phyloP scores from a whole-genome alignment of 23 red algal species.

The Chondrus crispus region DNA sequence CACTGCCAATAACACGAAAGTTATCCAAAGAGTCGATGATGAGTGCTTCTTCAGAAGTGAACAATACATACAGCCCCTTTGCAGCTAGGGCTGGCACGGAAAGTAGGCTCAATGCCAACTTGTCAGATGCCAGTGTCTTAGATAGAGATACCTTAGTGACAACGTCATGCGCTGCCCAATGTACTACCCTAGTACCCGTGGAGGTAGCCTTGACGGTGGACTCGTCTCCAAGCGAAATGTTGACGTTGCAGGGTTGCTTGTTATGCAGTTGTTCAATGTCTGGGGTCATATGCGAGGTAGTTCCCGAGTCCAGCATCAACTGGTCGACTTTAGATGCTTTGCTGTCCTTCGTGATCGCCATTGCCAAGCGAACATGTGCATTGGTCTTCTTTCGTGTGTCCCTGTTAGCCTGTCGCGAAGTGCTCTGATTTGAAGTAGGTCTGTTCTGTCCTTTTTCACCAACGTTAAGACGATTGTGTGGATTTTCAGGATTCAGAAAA shows the following conservation, averaged over 20 bases:
- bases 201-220: slow-evolving; percentile 9
- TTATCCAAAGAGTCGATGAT: slow-evolving; percentile 2
- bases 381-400: too few relatives aligned
- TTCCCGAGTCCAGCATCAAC: slow-evolving; percentile 16
- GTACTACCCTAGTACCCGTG: not conserved
- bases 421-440: too few relatives aligned
- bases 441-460: too few relatives aligned
- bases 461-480: too few relatives aligned
- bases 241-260: not conserved
- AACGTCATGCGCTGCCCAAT: not conserved
- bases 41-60: not conserved
- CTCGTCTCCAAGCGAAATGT: slow-evolving; percentile 33
- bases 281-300: slow-evolving; percentile 14
- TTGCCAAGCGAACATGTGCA: too few relatives aligned
- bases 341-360: too few relatives aligned
- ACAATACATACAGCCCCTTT: not conserved
- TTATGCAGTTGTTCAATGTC: not conserved
- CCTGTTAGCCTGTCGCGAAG: too few relatives aligned
- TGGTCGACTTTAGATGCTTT: too few relatives aligned
- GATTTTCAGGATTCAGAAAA: not conserved
- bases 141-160: not conserved
- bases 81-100: slow-evolving; percentile 9
- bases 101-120: slow-evolving; percentile 24
- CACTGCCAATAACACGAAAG: slow-evolving; percentile 9
- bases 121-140: not conserved